Base-by-base conservation (phyloP, 768 basidiomycete species). In the Phlegmacium glaucopus region DNA sequence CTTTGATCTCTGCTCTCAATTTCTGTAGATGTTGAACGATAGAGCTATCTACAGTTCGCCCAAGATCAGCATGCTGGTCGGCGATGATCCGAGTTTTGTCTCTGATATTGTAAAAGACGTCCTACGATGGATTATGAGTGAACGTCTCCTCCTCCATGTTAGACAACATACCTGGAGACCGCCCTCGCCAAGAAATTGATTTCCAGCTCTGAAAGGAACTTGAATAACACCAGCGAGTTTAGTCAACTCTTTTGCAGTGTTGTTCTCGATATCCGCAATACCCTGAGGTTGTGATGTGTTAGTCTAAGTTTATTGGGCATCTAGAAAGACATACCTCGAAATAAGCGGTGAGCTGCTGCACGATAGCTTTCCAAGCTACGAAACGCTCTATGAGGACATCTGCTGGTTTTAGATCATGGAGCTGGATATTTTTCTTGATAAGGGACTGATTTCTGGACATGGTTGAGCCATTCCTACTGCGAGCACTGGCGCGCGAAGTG, bases 21-120 rank as follows among this genome's bases (percentile, higher is more conserved):
- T 98, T 98, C 68, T 96, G 88, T 8, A 99, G 78, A 64, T 98
- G 96, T 65, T 97, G 94, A 2, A 99, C 95, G 60, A 98, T 97
- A 4, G 93, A 95, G 27, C 87, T 88, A 56, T 99, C 94, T 61
- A 99, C 88, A 6, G 96, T 98, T 27, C 93, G 83, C 2, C 94
- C 95, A 8, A 99, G 81, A 61, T 94, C 95, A 9, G 94, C 92
- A 60, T 98, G 94, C 45, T 95, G 91, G 69, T 98, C 96, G 0
- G 96, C 93, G 53, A 97, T 91, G 47, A 77, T 68, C 41, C 94
- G 86, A 0, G 94, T 94, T 68, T 92, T 94, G 76, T 97, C 93
- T 13, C 96, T 83, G 51, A 99, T 84, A 49, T 74, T 78, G 69
- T 93, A 98, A 68, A 87, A 98, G 13, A 96, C 80, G 61, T 97